Evolutionary conservation across 2,329 filamentous ascomycete species (phyloP).

Genomic region (Colletotrichum noveboracense): DNA sequence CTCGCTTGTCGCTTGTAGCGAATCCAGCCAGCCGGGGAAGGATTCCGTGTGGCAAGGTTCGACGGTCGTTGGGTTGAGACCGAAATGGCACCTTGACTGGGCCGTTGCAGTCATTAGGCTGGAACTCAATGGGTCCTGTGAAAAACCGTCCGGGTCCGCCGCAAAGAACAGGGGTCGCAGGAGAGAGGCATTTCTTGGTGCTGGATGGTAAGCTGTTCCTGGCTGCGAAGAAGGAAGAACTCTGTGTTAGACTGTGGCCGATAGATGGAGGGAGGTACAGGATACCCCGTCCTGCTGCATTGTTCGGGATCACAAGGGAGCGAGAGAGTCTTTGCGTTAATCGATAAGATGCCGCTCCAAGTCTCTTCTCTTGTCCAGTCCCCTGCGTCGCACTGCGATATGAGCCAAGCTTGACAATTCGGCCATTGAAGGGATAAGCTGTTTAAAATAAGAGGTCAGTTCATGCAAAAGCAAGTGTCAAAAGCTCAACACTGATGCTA

Average conservation of each 20-base stretch:
- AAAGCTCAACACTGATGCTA: constrained; percentile 2
- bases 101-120: constrained; percentile 7
- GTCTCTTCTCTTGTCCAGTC: not conserved
- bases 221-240: not conserved
- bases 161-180: not conserved
- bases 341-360: constrained; percentile 20
- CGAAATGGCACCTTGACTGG: constrained; percentile 6
- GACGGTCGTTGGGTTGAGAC: constrained; percentile 1
- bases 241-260: constrained; percentile 6
- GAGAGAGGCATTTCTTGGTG: constrained; percentile 13
- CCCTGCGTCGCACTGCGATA: not conserved
- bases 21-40: constrained; percentile 8
- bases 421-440: constrained; percentile 6
- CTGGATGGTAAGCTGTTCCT: not conserved
- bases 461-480: constrained; percentile 17
- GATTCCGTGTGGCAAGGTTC: constrained; percentile 5
- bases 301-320: constrained; percentile 8
- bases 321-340: constrained; percentile 11
- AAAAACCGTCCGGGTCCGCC: constrained; percentile 10
- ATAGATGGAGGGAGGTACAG: constrained; percentile 11
- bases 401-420: not conserved
- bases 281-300: constrained; percentile 15
- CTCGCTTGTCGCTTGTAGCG: not conserved
- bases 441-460: not conserved
- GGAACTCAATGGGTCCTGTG: constrained; percentile 10